phyloP scores from a whole-genome alignment of 768 basidiomycete species.

The Tubosaeta brunneosetosa region DNA sequence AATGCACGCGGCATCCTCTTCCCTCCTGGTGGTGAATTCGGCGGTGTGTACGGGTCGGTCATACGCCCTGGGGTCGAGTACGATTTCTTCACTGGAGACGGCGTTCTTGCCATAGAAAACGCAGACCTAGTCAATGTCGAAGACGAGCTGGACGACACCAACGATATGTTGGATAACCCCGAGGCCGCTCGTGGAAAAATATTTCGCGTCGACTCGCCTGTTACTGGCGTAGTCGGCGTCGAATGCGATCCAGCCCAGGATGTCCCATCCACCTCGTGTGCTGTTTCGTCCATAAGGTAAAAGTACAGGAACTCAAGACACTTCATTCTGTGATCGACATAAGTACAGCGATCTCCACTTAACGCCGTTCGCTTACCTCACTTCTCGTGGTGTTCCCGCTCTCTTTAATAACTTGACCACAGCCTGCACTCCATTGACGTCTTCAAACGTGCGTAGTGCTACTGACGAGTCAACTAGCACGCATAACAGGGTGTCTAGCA shows the following conservation, averaged over 20 bases:
- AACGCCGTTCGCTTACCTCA: slow-evolving; percentile 70
- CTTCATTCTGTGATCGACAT: slow-evolving; percentile 67
- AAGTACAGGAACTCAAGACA: slow-evolving; percentile 94
- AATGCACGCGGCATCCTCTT: slow-evolving; percentile 21
- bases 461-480: slow-evolving; percentile 81
- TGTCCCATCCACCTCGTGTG: slow-evolving; percentile 11
- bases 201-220: slow-evolving; percentile 4
- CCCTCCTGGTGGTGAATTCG: slow-evolving; percentile 21
- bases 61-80: slow-evolving; percentile 17
- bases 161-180: slow-evolving; percentile 14
- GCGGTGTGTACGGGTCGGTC: slow-evolving; percentile 19
- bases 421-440: slow-evolving; percentile 67
- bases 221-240: slow-evolving; percentile 29
- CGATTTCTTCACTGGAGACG: slow-evolving; percentile 42
- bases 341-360: slow-evolving; percentile 6
- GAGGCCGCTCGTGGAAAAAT: slow-evolving; percentile 24
- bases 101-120: slow-evolving; percentile 38
- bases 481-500: slow-evolving; percentile 82
- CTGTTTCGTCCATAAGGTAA: slow-evolving; percentile 83
- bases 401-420: slow-evolving; percentile 88
- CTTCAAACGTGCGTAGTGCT: slow-evolving; percentile 77
- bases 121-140: slow-evolving; percentile 32
- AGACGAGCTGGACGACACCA: slow-evolving; percentile 24
- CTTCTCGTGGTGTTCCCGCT: slow-evolving; percentile 79
- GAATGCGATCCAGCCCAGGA: slow-evolving; percentile 24